A percentile compares a stretch with the other conserved stretches of the same genome.
These are phyloP conservation scores for Xylaria sp. DNA, from an alignment of 2,329 filamentous ascomycete species.

Conservation along the genomic window DNA sequence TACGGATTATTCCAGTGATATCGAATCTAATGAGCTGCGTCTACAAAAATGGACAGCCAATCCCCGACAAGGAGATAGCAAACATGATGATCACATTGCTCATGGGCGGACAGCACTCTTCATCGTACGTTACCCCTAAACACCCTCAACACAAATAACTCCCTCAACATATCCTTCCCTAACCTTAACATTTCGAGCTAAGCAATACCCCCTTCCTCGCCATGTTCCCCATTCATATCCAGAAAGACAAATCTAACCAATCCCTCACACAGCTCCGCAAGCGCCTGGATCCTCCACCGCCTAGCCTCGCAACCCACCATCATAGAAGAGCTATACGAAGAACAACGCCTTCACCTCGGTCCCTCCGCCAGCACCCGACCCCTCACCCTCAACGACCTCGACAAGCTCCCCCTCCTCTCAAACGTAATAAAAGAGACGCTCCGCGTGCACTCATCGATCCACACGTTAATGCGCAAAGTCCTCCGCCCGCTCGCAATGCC, in stretches of 20 bases:
- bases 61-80: conserved; percentile 58
- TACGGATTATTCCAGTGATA: conserved; percentile 62
- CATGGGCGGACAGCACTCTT: neutral
- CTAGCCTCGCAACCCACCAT: conserved; percentile 77
- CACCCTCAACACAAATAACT: too few relatives aligned
- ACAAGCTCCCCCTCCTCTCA: conserved; percentile 69
- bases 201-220: too few relatives aligned
- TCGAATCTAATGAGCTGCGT: conserved; percentile 80
- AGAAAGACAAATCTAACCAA: neutral
- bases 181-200: too few relatives aligned
- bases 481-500: conserved; percentile 72
- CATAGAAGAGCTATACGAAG: conserved; percentile 75
- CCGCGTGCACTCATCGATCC: conserved; percentile 76
- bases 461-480: conserved; percentile 78
- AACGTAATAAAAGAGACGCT: conserved; percentile 79
- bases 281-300: conserved; percentile 76
- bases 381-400: conserved; percentile 69
- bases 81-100: neutral
- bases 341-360: conserved; percentile 69
- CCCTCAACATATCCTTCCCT: neutral
- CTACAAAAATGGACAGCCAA: conserved; percentile 77
- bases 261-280: neutral
- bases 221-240: neutral
- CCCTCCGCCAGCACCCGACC: conserved; percentile 43
- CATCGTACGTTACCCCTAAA: neutral